Evolutionary conservation across 352 stramenopile genomes (phyloP).

Genomic region (Phytophthora pluvialis): DNA sequence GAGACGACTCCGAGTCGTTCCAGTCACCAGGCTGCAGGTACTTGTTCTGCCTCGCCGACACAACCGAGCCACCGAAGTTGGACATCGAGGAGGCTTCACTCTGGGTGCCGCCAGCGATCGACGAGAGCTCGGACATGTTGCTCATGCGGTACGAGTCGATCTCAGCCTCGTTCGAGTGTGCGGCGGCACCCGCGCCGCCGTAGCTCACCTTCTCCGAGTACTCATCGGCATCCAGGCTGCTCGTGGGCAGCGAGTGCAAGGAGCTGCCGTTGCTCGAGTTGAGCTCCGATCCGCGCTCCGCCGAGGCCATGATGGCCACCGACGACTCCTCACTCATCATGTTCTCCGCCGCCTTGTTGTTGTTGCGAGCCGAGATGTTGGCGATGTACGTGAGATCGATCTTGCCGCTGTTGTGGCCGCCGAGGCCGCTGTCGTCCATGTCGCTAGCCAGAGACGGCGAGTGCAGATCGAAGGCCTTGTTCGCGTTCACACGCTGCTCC

Average conservation of each 20-base stretch:
- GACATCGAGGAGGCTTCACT: slow-evolving; percentile 59
- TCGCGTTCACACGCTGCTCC: slow-evolving; percentile 34
- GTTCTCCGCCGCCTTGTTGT: slow-evolving; percentile 30
- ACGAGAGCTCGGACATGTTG: slow-evolving; percentile 58
- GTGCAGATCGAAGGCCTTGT: slow-evolving; percentile 42
- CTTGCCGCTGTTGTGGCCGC: slow-evolving; percentile 34
- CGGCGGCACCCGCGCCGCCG: slow-evolving; percentile 15
- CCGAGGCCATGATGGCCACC: slow-evolving; percentile 45
- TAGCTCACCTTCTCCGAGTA: slow-evolving; percentile 45
- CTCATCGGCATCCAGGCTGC: slow-evolving; percentile 30
- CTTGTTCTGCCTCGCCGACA: slow-evolving; percentile 48
- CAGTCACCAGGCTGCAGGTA: slow-evolving; percentile 53
- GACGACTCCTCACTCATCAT: slow-evolving; percentile 48
- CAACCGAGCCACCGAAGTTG: slow-evolving; percentile 60
- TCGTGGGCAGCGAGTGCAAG: slow-evolving; percentile 28
- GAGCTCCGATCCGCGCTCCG: slow-evolving; percentile 51
- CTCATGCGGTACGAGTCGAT: slow-evolving; percentile 35
- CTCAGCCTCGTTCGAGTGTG: slow-evolving; percentile 25
- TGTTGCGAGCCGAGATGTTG: slow-evolving; percentile 57
- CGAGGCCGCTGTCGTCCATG: slow-evolving; percentile 46
- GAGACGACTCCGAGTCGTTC: slow-evolving; percentile 55
- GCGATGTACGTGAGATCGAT: slow-evolving; percentile 55
- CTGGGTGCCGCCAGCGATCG: slow-evolving; percentile 40
- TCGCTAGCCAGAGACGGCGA: slow-evolving; percentile 37
- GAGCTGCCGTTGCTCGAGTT: slow-evolving; percentile 40